Evolutionary conservation across 768 basidiomycete genomes (phyloP), one percentile per base, ranked within the genome.

Genomic region (Pulveroboletus sp.): DNA sequence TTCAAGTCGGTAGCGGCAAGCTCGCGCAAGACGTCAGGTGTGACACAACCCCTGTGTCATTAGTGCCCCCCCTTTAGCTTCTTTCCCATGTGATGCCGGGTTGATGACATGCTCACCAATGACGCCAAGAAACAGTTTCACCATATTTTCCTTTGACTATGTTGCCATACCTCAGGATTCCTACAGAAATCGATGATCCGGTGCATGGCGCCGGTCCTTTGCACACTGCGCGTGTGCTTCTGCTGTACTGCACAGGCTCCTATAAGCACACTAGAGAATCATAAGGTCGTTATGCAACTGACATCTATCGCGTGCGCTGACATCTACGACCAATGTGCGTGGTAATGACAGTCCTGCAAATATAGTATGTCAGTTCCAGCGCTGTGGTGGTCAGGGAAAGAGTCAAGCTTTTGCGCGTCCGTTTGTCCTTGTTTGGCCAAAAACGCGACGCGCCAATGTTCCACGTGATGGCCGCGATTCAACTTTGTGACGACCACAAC

Each of bases 81-180:
- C 45, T 50, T 57, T 57, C 50, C 35, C 45, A 50, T 38, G 41
- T 7, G 14, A 45, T 41, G 49, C 34, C 33, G 23, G 25, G 45
- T 20, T 51, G 52, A 58, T 40, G 32, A 24, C 34, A 50, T 40
- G 50, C 72, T 58, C 66, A 87, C 87, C 88, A 90, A 56, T 90
- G 88, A 35, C 80, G 72, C 89, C 89, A 90, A 59, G 82, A 74
- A 4, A 89, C 79, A 1, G 74, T 78, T 63, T 87, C 84, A 40
- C 84, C 80, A 43, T 74, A 80, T 33, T 74, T 66, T 17, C 63
- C 69, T 9, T 60, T 58, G 7, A 64, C 65, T 6, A 74, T 74
- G 43, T 71, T 67, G 0, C 88, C 88, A 57, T 90, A 88, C n/a
- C 88, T 71, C 49, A 90, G 66, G 16, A 72, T 73, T 2, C 83